Conservation (phyloP, 2,329 filamentous ascomycete species). For the Amauroascus verrucosus region DNA sequence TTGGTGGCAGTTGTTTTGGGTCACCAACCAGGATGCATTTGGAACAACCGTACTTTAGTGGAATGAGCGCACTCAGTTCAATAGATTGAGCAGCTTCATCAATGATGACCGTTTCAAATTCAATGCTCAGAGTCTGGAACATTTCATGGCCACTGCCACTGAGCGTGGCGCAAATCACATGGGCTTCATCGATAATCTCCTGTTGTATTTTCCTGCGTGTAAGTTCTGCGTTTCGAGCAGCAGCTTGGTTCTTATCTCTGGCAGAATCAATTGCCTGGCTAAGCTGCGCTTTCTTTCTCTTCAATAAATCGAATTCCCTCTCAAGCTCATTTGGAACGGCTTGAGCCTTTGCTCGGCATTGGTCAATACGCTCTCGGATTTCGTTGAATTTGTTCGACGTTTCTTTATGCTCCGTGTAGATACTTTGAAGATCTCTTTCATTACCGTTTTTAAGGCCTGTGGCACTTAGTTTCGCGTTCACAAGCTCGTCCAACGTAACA, state of each 20-base stretch:
- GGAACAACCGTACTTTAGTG: slow-evolving; percentile 90
- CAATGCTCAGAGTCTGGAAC: slow-evolving; percentile 86
- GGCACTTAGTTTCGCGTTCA: slow-evolving; percentile 57
- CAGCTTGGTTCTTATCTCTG: slow-evolving; percentile 74
- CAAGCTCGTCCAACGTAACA: slow-evolving; percentile 86
- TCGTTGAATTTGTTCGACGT: slow-evolving; percentile 57
- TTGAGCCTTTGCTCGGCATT: slow-evolving; percentile 47
- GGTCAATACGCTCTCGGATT: slow-evolving; percentile 61
- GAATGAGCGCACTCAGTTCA: slow-evolving; percentile 90
- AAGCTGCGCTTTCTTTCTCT: slow-evolving; percentile 63
- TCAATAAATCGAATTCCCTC: slow-evolving; percentile 66
- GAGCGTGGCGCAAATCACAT: slow-evolving; percentile 89
- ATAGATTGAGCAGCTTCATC: slow-evolving; percentile 98
- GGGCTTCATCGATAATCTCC: slow-evolving; percentile 77
- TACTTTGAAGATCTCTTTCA: slow-evolving; percentile 47
- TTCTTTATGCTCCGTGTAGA: slow-evolving; percentile 59
- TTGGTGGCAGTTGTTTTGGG: slow-evolving; percentile 92
- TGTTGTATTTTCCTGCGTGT: slow-evolving; percentile 76
- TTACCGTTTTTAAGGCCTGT: slow-evolving; percentile 36
- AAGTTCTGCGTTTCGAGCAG: slow-evolving; percentile 74
- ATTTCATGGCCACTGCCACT: slow-evolving; percentile 96
- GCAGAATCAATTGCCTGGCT: slow-evolving; percentile 76
- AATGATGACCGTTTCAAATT: slow-evolving; percentile 97
- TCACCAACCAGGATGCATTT: slow-evolving; percentile 97
- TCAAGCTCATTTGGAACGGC: slow-evolving; percentile 46